Base-by-base conservation (phyloP, 371 early-diverging fungal genomes). In the Apophysomyces ossiformis region DNA sequence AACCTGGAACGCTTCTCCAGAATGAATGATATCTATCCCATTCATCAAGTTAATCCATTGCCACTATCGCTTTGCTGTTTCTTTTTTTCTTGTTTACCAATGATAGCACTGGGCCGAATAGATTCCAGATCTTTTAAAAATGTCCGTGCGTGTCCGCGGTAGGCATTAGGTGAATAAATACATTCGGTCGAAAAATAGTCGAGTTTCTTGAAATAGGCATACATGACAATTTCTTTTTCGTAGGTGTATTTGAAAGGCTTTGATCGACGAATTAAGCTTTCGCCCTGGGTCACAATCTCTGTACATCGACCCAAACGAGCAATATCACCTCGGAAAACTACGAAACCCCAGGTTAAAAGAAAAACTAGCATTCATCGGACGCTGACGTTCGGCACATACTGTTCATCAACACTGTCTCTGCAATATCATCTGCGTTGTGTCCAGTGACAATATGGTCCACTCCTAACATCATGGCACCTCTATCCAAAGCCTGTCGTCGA, bases 211-310 rank as follows among this genome's bases (percentile, higher is more conserved):
- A 96, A 96, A 76, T 99, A 99, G n/a, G 99, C 99, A 73, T 99
- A 97, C 96, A 99, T 96, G 71, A 99, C 99, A 70, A 99, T 99
- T 71, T 99, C 99, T 82, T 99, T 99, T 79, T 99, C 99, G 71
- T 99, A 99, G 0, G 98, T 97, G 74, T 97, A 97, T 75, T 99
- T 99, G 84, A 99, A 98, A 2, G 99, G 99, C 83, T 99, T 99
- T 37, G 96, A 95, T 68, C 99, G 85, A 63, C 84, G 89, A 60
- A 94, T 87, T 77, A 66, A 89, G 77, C 80, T 86, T 74, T 94
- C 92, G 18, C 88, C 84, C 60, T 86, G 85, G 7, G 97, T 97
- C 15, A 90, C 85, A 64, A 98, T 98, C 37, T 91, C 90, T 1
- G 99, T 99, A 85, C 99, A 99, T 66, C 99, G 81, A 56, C 90